Base-by-base conservation (phyloP, 192 early-diverging fungal genomes). In the Funneliformis mosseae region DNA sequence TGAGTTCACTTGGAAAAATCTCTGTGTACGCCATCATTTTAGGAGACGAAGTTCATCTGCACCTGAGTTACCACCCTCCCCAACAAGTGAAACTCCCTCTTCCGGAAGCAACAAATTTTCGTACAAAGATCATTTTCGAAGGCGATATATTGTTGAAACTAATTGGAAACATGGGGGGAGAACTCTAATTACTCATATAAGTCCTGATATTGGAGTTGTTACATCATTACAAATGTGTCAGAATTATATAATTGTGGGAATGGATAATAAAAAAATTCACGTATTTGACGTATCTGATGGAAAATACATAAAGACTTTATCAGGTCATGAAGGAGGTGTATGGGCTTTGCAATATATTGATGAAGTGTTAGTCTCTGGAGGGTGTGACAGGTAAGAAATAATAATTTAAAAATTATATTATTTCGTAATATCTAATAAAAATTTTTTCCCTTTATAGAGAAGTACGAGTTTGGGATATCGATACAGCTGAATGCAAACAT, bases 401-500 rank as follows among this genome's bases (percentile, higher is more conserved):
- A 67, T 74, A 78, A 10, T 41, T 66, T 73, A 6, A 28, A 27
- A 61, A 25, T 6, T 3, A 33, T 33, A 33, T 14, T 61, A 45
- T 55, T 38, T 11, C 25, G 39, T 18, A 9, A 66, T 64, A 33
- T 12, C 72, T 76, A 76, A 33, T 73, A 43, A 60, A 14, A 7
- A n/a, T 38, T 39, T 80, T 64, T 66, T 43, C 28, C 21, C 27
- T 25, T 50, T 83, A 42, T 81, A 90, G 89, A 41, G 89, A 93
- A 50, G 96, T 99, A 23, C 92, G 98, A 14, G 94, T 98, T 10
- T 99, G 98, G 98, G 94, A 99, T 83, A 90, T 98, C 83, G 91
- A 94, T 27, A 92, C 93, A 7, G 96, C 96, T 1, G 69, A 81
- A 25, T 95, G 94, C 83, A 95, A 93, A 45, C 95, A 98, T 79